Evolutionary conservation across 352 stramenopile genomes (phyloP).

Genomic region (Pythium phragmiticola): DNA sequence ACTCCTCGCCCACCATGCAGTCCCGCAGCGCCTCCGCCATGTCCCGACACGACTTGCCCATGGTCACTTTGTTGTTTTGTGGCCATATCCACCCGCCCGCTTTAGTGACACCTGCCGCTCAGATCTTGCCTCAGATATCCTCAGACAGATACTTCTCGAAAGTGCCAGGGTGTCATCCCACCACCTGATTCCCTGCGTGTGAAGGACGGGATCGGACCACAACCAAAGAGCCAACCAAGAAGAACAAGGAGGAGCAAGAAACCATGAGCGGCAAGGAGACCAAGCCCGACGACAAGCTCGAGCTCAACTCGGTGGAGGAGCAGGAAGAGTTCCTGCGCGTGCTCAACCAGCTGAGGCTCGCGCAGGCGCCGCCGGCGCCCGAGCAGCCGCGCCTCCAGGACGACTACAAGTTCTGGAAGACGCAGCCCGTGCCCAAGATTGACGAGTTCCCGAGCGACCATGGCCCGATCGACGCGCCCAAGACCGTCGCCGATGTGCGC

Average conservation of each 20-base stretch:
- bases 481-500: constrained; percentile 89
- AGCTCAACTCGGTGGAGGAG: constrained; percentile 52
- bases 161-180: neutral
- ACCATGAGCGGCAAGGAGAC: constrained; percentile 22
- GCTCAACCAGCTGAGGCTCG: constrained; percentile 63
- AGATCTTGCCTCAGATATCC: constrained; percentile 1
- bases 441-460: constrained; percentile 71
- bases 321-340: constrained; percentile 71
- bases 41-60: constrained; percentile 84
- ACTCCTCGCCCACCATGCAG: constrained; percentile 77
- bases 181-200: neutral
- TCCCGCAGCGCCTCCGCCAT: constrained; percentile 79
- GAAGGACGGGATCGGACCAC: neutral
- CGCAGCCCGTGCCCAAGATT: constrained; percentile 81
- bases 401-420: constrained; percentile 91
- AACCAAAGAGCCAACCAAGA: neutral
- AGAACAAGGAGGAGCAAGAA: neutral
- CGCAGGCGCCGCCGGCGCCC: constrained; percentile 27
- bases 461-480: constrained; percentile 92
- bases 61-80: constrained; percentile 19
- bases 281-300: constrained; percentile 22
- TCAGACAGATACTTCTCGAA: neutral
- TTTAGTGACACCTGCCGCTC: constrained; percentile 4
- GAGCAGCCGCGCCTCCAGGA: constrained; percentile 28
- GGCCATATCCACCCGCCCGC: neutral